Evolutionary conservation across 768 basidiomycete genomes (phyloP), one percentile per base, ranked within the genome.

Genomic region (Tephrocybe sp.): DNA sequence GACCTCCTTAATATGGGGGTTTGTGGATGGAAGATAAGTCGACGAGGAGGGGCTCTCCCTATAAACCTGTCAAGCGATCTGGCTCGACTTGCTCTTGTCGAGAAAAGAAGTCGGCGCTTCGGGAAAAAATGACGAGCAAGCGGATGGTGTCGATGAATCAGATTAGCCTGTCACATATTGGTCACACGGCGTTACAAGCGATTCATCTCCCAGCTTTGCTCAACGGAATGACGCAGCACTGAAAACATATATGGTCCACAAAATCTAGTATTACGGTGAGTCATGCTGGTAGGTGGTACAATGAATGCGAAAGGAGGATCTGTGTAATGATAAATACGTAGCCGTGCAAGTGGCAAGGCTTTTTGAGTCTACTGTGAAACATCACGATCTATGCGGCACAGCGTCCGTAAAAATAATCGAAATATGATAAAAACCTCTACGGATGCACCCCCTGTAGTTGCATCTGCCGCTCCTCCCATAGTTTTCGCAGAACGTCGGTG

Each of bases 401-500:
- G 6, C 33, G 32, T 54, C 37, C 44, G 36, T 34, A 38, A 48
- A 50, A 39, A 51, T 33, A 48, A 25, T 37, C 49, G 48, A 53
- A 12, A 39, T 26, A 32, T 25, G 30, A 38, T 32, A 46, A 25
- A 28, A 25, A 53, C 40, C 44, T 52, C 51, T 57, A 53, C 23
- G 47, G 34, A 36, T 59, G 56, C 41, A 47, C 62, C 54, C 50
- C 53, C 46, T 58, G 56, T 51, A 56, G 65, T 59, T 88, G 56
- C 55, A 55, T 65, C 59, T 88, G 81, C 56, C 86, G 79, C 62
- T 85, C 75, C 60, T 92, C 88, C 84, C 86, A 85, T 65, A 95
- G 66, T 55, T 79, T 79, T 60, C 86, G 76, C 57, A 97, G 69
- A 25, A 98, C 93, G 63, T 93, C 90, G 38, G 92, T 90, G 68